A percentile compares a stretch with the other conserved stretches of the same genome.
Evolutionary conservation across 1,284 basidiomycete species (phyloP).

Genomic region (Pascua guehoae): DNA sequence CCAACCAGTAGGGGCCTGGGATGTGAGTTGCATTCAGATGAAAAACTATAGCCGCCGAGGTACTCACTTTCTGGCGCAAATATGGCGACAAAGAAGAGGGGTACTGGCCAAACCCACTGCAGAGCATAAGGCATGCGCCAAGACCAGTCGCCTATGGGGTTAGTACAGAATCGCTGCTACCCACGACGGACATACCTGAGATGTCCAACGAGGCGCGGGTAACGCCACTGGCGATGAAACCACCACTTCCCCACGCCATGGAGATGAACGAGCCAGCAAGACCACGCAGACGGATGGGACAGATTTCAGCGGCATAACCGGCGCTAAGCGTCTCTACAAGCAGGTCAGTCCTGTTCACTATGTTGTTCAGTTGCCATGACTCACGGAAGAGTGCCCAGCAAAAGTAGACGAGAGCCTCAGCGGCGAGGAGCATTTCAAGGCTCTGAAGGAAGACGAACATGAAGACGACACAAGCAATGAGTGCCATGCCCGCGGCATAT

Average conservation of each 20-base stretch:
- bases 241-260: slow-evolving; percentile 50
- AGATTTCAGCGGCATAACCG: slow-evolving; percentile 53
- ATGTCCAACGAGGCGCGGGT: slow-evolving; percentile 39
- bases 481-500: slow-evolving; percentile 41
- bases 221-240: slow-evolving; percentile 47
- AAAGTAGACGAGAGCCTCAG: slow-evolving; percentile 11
- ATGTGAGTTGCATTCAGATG: background rate
- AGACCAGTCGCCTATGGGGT: slow-evolving; percentile 20
- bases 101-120: slow-evolving; percentile 26
- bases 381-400: slow-evolving; percentile 13
- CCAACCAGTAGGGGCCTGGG: slow-evolving; percentile 46
- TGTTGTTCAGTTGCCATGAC: background rate
- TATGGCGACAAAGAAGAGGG: slow-evolving; percentile 11
- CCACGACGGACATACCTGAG: slow-evolving; percentile 3
- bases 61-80: slow-evolving; percentile 16
- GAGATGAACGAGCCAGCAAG: slow-evolving; percentile 52
- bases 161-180: too few species aligned
- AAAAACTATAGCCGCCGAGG: too few species aligned
- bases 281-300: slow-evolving; percentile 52
- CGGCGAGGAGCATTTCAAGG: slow-evolving; percentile 39
- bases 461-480: slow-evolving; percentile 49
- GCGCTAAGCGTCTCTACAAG: slow-evolving; percentile 46
- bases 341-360: background rate
- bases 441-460: slow-evolving; percentile 43
- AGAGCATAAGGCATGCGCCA: slow-evolving; percentile 22